Evolutionary conservation across 495 filamentous ascomycete genomes (phyloP).

Genomic region (Penicillium longicatenatum): DNA sequence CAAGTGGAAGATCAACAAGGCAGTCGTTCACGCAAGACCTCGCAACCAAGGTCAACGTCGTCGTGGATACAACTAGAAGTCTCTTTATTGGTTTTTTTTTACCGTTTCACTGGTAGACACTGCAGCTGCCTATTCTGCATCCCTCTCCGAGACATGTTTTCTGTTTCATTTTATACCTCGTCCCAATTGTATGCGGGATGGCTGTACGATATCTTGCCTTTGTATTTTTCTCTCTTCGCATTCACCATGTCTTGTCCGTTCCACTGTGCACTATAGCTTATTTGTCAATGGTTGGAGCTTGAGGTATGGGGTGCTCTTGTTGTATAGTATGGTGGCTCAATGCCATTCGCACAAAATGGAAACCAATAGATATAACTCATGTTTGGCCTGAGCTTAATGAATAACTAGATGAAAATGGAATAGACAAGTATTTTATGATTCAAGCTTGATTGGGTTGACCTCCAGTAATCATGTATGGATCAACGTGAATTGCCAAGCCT

Average conservation of each 20-base stretch:
- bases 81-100: not conserved
- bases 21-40: constrained; percentile 70
- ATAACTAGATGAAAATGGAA: too few species aligned
- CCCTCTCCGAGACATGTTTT: constrained; percentile 13
- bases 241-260: constrained; percentile 10
- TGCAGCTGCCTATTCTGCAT: constrained; percentile 4
- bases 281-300: constrained; percentile 20
- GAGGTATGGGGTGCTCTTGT: constrained; percentile 10
- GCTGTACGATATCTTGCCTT: constrained; percentile 30
- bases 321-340: constrained; percentile 30
- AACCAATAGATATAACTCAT: not conserved
- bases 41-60: constrained; percentile 76
- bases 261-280: constrained; percentile 14
- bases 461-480: not conserved
- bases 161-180: constrained; percentile 24
- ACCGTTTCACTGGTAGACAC: constrained; percentile 2
- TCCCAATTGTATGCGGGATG: constrained; percentile 14
- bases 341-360: constrained; percentile 20
- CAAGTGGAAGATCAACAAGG: constrained; percentile 76
- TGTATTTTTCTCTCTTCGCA: constrained; percentile 19
- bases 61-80: constrained; percentile 47
- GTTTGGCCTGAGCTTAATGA: not conserved
- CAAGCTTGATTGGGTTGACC: not conserved
- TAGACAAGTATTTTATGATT: not conserved
- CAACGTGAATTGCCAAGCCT: constrained; percentile 23